Evolutionary conservation across 2,329 filamentous ascomycete species (phyloP), one percentile per base, ranked within the genome.

Genomic region (Erysiphe pulchra): DNA sequence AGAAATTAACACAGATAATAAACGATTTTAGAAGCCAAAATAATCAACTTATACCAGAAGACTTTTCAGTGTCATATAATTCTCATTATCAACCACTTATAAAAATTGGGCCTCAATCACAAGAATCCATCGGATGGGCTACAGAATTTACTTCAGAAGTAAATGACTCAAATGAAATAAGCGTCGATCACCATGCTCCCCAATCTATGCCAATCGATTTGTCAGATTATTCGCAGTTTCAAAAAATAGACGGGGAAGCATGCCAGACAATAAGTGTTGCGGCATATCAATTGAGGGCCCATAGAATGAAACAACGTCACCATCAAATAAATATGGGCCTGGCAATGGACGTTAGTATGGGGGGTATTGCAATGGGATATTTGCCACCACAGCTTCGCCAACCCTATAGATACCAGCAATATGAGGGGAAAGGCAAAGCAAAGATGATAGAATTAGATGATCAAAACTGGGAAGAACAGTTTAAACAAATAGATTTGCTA

Each of bases 371-470:
- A 0, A 66, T 66, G 60, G 60, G 62, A 24, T 65, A 65, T 50
- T 58, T 59, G 54, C 32, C 42, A 34, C 1, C 31, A 18, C 42
- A 44, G 32, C 9, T 28, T 32, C 12, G 6, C 32, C 37, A 39
- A 20, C n/a, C n/a, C 20, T 28, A 34, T 11, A 12, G n/a, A 44
- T 6, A 34, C 7, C 16, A 24, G n/a, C 65, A 68, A 52, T 53
- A 54, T 34, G 54, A 59, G 38, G 68, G 56, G 36, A 80, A 85
- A 61, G 82, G 80, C 48, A 95, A 95, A 60, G 86, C 81, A 36
- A 92, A 92, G 62, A 74, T 95, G 64, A 78, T 95, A 12, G 90
- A 95, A 64, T 71, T 95, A 20, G 84, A 94, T 59, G 87, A 98
- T 54, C 68, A 79, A 56, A 80, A 92, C 57, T 95, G 90, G 90